These are phyloP conservation scores for Rutstroemia sp. DNA, from an alignment of 2,329 filamentous ascomycete genomes.

Conservation along the genomic window DNA sequence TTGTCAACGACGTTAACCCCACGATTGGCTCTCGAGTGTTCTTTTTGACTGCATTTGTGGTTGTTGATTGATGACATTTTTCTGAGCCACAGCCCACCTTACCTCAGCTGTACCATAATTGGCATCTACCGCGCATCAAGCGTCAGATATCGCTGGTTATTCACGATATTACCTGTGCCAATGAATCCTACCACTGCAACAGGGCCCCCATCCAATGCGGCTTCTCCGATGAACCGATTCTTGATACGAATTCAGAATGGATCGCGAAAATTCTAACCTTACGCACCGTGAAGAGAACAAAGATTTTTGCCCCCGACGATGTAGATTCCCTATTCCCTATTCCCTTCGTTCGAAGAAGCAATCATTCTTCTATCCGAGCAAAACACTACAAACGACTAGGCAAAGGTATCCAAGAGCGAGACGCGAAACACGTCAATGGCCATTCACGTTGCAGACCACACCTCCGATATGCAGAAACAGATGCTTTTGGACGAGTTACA, in stretches of 20 bases:
- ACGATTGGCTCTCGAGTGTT: too few relatives aligned
- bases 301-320: background rate
- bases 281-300: too few relatives aligned
- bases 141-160: background rate
- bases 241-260: slow-evolving; percentile 5
- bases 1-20: too few relatives aligned
- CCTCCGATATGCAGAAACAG: slow-evolving; percentile 16
- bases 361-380: background rate
- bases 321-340: background rate
- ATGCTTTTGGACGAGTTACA: background rate
- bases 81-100: background rate
- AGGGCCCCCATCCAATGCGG: slow-evolving; percentile 9
- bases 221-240: slow-evolving; percentile 10
- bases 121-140: background rate
- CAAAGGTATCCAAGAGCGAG: slow-evolving; percentile 12
- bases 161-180: background rate
- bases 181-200: background rate
- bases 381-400: background rate
- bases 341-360: background rate
- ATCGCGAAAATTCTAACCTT: background rate
- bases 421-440: slow-evolving; percentile 21
- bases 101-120: background rate
- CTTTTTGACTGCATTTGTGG: background rate
- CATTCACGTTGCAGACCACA: slow-evolving; percentile 20
- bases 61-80: background rate